phyloP scores from a whole-genome alignment of 306 rosid species.

The Cicer cuneatum region DNA sequence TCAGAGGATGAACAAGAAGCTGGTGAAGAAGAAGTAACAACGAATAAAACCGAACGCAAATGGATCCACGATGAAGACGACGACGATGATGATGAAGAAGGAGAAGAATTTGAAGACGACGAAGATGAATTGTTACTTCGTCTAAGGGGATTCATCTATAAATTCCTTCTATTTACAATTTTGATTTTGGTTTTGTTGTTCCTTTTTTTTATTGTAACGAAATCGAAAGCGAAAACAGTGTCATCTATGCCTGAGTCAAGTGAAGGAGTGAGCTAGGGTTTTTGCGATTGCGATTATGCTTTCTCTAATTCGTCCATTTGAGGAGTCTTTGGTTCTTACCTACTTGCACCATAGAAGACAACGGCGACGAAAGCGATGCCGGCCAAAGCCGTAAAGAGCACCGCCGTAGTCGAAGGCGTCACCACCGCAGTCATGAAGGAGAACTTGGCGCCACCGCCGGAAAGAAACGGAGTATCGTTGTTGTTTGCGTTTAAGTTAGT shows the following conservation, averaged over 20 bases:
- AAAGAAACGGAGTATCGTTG: constrained; percentile 47
- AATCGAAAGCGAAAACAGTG: constrained; percentile 48
- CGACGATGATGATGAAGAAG: constrained; percentile 64
- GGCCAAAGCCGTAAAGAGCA: constrained; percentile 71
- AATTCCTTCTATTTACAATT: constrained; percentile 43
- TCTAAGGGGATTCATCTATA: constrained; percentile 93
- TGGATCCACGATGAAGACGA: constrained; percentile 93
- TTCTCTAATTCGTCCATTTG: constrained; percentile 37
- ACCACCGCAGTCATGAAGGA: constrained; percentile 52
- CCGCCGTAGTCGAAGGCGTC: constrained; percentile 54
- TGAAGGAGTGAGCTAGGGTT: constrained; percentile 46
- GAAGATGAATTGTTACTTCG: constrained; percentile 85
- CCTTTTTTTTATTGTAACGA: constrained; percentile 5
- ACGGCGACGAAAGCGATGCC: constrained; percentile 67
- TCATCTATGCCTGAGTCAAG: constrained; percentile 39
- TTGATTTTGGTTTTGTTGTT: not conserved
- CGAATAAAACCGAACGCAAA: constrained; percentile 97
- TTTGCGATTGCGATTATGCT: constrained; percentile 32
- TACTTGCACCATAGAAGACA: constrained; percentile 71
- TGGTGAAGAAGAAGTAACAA: constrained; percentile 96
- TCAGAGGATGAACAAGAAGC: constrained; percentile 95
- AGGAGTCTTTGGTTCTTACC: constrained; percentile 55
- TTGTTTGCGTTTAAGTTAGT: constrained; percentile 46
- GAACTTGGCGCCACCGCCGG: constrained; percentile 56
- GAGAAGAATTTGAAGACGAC: constrained; percentile 78